Conservation (phyloP, 768 basidiomycete species). For the Naganishia friedmannii region DNA sequence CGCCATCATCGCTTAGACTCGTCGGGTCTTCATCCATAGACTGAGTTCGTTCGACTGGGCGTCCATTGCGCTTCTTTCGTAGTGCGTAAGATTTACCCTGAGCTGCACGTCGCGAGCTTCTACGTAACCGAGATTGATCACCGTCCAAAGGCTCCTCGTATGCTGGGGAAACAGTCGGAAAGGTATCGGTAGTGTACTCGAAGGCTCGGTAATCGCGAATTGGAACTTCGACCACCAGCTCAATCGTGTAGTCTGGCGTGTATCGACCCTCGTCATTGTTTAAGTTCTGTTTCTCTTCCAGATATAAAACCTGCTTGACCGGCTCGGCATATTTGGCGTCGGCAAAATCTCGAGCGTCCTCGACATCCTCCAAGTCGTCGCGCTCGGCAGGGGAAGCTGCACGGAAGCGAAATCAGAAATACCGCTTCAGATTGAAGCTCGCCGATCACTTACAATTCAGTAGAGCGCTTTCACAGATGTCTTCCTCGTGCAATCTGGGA, state of each 20-base stretch:
- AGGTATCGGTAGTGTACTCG: not conserved
- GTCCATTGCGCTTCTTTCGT: conserved; percentile 9
- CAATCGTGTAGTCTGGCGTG: not conserved
- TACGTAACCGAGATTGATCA: not conserved
- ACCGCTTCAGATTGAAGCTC: not conserved
- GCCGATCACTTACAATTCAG: not conserved
- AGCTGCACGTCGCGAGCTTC: conserved; percentile 3
- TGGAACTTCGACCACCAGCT: conserved; percentile 14
- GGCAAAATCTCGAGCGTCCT: not conserved
- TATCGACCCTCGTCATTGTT: not conserved
- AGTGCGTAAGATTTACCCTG: conserved; percentile 2
- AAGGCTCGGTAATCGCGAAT: no score
- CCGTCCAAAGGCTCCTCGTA: not conserved
- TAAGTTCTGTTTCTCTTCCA: not conserved
- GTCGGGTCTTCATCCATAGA: no score
- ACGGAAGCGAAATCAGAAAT: not conserved
- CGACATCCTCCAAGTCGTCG: not conserved
- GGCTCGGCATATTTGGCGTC: not conserved
- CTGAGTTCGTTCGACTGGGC: not conserved
- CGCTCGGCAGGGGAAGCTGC: not conserved
- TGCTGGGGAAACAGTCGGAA: no score
- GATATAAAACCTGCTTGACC: not conserved
- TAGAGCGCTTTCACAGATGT: conserved; percentile 17
- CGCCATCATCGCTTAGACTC: not conserved
- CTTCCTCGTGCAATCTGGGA: conserved; percentile 5